phyloP scores from a whole-genome alignment of 179 eudicot species.

The Dionaea muscipula region DNA sequence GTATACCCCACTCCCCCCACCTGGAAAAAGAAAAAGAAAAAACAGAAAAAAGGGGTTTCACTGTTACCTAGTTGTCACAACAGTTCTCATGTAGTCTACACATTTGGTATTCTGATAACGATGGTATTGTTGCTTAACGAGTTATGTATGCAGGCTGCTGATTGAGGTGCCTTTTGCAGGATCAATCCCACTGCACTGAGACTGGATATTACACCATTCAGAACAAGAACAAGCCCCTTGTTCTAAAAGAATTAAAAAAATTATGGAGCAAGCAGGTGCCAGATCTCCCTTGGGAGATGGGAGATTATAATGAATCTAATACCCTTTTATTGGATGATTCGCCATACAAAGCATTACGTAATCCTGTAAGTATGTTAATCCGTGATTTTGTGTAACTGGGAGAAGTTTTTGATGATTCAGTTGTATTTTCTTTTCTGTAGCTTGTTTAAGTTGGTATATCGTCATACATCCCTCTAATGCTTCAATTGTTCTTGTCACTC shows the following conservation, averaged over 20 bases:
- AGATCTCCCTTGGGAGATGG: slow-evolving; percentile 67
- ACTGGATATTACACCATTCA: slow-evolving; percentile 49
- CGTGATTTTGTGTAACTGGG: not conserved
- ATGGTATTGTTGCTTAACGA: not conserved
- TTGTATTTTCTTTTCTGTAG: not conserved
- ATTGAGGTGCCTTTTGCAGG: slow-evolving; percentile 34
- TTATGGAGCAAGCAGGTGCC: slow-evolving; percentile 50
- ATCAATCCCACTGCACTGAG: slow-evolving; percentile 59
- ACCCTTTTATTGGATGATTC: slow-evolving; percentile 79
- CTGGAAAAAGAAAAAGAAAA: no score
- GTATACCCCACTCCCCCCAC: no score
- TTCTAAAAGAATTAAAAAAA: slow-evolving; percentile 63
- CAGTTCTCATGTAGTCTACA: no score
- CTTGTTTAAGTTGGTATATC: no score
- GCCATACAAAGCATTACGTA: slow-evolving; percentile 71
- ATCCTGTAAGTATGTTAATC: slow-evolving; percentile 49
- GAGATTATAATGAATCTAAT: slow-evolving; percentile 59
- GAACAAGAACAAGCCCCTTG: slow-evolving; percentile 46
- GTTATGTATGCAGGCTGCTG: not conserved
- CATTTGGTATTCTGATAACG: no score
- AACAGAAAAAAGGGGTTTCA: no score
- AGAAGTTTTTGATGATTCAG: not conserved
- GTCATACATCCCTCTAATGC: no score
- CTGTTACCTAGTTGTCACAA: no score
- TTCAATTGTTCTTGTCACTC: no score